Conservation (phyloP, 495 filamentous ascomycete species). For the Aspergillus bertholletiae region DNA sequence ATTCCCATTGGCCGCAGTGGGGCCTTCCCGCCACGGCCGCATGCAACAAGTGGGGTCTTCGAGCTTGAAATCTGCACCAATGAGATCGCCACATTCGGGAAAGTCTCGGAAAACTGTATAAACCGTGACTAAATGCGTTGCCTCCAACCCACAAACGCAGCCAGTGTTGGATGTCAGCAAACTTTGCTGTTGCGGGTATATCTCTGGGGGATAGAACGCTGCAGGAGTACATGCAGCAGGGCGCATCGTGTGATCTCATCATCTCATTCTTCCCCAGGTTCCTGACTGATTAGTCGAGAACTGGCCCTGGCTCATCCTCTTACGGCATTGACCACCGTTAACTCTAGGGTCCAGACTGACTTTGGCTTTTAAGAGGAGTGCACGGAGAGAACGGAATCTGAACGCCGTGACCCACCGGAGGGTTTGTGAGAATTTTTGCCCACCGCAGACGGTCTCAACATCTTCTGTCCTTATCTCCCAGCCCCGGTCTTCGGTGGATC, state of each 20-base stretch:
- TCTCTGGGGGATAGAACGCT: background rate
- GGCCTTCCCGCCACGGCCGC: background rate
- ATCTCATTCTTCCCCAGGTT: background rate
- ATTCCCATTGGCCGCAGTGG: background rate
- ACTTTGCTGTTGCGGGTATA: background rate
- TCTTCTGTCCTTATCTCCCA: background rate
- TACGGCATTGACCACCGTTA: background rate
- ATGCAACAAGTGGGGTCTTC: background rate
- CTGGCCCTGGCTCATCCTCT: background rate
- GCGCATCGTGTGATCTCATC: background rate
- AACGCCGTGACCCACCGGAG: background rate
- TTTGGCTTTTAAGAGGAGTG: background rate
- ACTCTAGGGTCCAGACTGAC: background rate
- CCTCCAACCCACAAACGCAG: background rate
- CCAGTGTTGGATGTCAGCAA: background rate
- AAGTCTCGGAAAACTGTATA: background rate
- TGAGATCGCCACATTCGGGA: background rate
- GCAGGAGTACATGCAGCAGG: background rate
- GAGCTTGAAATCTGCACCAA: conserved; percentile 1
- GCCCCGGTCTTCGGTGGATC: background rate
- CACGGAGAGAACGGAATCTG: background rate
- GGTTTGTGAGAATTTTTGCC: background rate
- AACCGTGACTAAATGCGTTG: conserved; percentile 1
- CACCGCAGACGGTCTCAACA: background rate
- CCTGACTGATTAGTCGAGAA: background rate